Conservation (phyloP, 2,329 filamentous ascomycete species). For the Aureobasidium sp. region DNA sequence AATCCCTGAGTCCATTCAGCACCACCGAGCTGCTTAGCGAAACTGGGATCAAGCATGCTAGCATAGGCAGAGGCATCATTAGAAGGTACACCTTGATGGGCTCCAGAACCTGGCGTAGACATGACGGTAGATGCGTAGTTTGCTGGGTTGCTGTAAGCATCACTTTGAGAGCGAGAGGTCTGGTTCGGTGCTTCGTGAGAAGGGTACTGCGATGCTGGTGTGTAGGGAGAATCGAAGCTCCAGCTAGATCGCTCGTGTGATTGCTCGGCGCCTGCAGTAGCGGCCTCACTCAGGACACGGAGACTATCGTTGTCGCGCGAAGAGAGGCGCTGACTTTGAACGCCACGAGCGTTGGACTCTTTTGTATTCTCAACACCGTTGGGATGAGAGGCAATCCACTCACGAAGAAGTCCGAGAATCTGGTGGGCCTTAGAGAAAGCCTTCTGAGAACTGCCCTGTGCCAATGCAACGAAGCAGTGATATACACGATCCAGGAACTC, state of each 20-base stretch:
- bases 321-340: not conserved
- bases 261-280: slow-evolving; percentile 17
- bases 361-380: slow-evolving; percentile 21
- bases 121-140: slow-evolving; percentile 9
- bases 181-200: not conserved
- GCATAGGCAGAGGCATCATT: slow-evolving; percentile 3
- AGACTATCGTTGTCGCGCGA: slow-evolving; percentile 14
- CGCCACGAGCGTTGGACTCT: not conserved
- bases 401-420: slow-evolving; percentile 39
- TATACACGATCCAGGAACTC: slow-evolving; percentile 23
- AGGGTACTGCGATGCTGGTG: slow-evolving; percentile 2
- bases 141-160: not conserved
- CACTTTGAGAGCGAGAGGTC: slow-evolving; percentile 2
- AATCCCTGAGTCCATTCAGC: slow-evolving; percentile 17
- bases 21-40: slow-evolving; percentile 9
- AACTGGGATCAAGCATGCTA: slow-evolving; percentile 10
- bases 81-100: not conserved
- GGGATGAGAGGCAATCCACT: slow-evolving; percentile 37
- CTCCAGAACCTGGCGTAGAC: not conserved
- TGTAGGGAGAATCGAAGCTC: slow-evolving; percentile 18
- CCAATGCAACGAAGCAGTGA: slow-evolving; percentile 31
- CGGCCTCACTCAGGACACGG: slow-evolving; percentile 19
- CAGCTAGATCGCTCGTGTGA: slow-evolving; percentile 11
- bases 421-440: slow-evolving; percentile 43
- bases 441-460: slow-evolving; percentile 32